Percentiles rank a stretch among this genome's conserved stretches.
Conservation (phyloP, 164 flowering plant species). For the Brasenia schreberi region DNA sequence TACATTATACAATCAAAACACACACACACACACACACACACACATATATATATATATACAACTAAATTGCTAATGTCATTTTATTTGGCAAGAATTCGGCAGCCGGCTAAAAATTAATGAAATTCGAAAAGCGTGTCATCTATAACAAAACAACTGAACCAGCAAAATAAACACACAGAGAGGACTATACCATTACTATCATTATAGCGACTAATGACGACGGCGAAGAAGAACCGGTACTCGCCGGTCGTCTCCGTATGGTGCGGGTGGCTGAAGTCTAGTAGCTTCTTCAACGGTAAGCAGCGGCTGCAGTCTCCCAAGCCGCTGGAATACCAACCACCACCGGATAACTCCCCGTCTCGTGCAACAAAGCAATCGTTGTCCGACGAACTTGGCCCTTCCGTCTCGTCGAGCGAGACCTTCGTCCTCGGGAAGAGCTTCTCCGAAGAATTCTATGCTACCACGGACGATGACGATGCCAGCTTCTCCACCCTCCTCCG, state of each 20-base stretch:
- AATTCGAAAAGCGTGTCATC: too few relatives aligned
- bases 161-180: too few relatives aligned
- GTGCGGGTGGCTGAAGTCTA: slow-evolving; percentile 12
- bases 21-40: too few relatives aligned
- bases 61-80: too few relatives aligned
- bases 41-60: too few relatives aligned
- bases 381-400: neutral
- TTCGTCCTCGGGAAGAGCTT: neutral
- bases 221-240: slow-evolving; percentile 1
- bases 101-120: too few relatives aligned
- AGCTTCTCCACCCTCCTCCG: slow-evolving; percentile 10
- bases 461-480: slow-evolving; percentile 1
- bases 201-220: neutral
- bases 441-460: slow-evolving; percentile 1
- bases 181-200: too few relatives aligned
- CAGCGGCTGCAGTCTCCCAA: neutral
- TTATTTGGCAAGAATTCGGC: too few relatives aligned
- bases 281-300: slow-evolving; percentile 3
- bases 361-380: neutral
- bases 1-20: too few relatives aligned
- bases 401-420: neutral
- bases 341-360: neutral
- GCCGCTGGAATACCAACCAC: neutral
- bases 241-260: slow-evolving; percentile 7
- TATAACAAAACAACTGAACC: too few relatives aligned